Conservation (phyloP, 805 yeast genomes). For the Nakazawaea laoshanensis region DNA sequence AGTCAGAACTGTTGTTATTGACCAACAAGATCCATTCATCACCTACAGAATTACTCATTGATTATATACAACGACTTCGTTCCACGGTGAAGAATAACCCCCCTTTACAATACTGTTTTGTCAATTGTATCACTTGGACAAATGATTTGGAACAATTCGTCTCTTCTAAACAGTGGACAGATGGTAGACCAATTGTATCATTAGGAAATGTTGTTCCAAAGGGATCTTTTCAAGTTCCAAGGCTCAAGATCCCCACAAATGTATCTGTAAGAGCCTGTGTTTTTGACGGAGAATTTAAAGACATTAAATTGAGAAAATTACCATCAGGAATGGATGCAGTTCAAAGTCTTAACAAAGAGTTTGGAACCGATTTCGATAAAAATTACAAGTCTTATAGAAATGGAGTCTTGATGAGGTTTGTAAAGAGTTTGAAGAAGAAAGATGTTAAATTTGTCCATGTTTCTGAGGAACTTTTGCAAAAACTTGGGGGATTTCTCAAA, state of each 20-base stretch:
- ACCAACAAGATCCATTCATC: constrained; percentile 12
- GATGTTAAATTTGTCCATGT: background rate
- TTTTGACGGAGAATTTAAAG: background rate
- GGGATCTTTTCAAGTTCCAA: background rate
- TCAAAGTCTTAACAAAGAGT: background rate
- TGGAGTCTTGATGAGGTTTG: too few species aligned
- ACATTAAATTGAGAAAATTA: constrained; percentile 5
- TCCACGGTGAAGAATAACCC: constrained; percentile 8
- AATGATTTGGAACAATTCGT: background rate
- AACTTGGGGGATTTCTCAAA: background rate
- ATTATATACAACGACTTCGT: constrained; percentile 19
- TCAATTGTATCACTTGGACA: constrained; percentile 1
- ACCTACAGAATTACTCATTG: constrained; percentile 22
- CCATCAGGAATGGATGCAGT: constrained; percentile 5
- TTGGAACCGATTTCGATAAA: constrained; percentile 9
- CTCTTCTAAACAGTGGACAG: constrained; percentile 2
- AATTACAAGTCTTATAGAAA: constrained; percentile 7
- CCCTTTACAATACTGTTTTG: constrained; percentile 9
- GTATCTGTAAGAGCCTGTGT: background rate
- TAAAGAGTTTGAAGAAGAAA: background rate
- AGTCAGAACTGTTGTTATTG: constrained; percentile 21
- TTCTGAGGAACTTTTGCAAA: background rate
- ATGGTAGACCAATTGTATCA: constrained; percentile 3
- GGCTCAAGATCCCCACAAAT: constrained; percentile 1
- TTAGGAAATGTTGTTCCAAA: constrained; percentile 4